These are phyloP conservation scores for Saturnispora zaruensis DNA, from an alignment of 805 yeast genomes.

Conservation along the genomic window DNA sequence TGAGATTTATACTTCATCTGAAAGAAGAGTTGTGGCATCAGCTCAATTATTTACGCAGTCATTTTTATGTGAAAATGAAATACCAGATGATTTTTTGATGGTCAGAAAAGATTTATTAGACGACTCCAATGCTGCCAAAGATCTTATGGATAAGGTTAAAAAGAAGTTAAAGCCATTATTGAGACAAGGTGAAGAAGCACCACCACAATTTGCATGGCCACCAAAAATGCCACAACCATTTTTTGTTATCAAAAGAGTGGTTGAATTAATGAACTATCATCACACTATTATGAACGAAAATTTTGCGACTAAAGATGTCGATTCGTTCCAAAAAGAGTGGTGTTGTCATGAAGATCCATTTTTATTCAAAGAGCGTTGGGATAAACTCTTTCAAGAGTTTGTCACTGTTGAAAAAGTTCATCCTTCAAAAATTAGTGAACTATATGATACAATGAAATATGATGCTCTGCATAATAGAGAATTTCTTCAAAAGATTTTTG, in stretches of 20 bases:
- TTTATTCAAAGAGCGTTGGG: constrained; percentile 94
- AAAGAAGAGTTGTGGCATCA: constrained; percentile 86
- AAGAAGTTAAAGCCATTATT: constrained; percentile 90
- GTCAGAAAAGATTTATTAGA: constrained; percentile 87
- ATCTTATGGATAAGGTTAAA: constrained; percentile 94
- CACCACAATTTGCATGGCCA: constrained; percentile 98
- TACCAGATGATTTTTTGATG: constrained; percentile 70
- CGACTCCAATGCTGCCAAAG: constrained; percentile 97
- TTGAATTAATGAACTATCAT: constrained; percentile 91
- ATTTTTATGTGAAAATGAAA: constrained; percentile 57
- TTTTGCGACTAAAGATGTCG: constrained; percentile 57
- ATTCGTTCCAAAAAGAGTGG: constrained; percentile 71
- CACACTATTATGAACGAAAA: constrained; percentile 75
- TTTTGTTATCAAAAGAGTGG: constrained; percentile 85
- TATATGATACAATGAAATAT: constrained; percentile 96
- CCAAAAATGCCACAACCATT: constrained; percentile 97
- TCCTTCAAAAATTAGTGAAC: constrained; percentile 92
- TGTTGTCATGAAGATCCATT: constrained; percentile 94
- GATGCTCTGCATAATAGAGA: constrained; percentile 94
- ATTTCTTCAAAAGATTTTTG: constrained; percentile 75
- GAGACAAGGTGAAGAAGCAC: constrained; percentile 94
- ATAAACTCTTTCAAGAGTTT: constrained; percentile 87
- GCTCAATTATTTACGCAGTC: constrained; percentile 81
- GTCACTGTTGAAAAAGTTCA: constrained; percentile 90
- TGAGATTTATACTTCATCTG: constrained; percentile 83